Percentiles rank a stretch among this genome's conserved stretches.
Evolutionary conservation across 495 filamentous ascomycete species (phyloP).

Genomic region (Podospora didyma): DNA sequence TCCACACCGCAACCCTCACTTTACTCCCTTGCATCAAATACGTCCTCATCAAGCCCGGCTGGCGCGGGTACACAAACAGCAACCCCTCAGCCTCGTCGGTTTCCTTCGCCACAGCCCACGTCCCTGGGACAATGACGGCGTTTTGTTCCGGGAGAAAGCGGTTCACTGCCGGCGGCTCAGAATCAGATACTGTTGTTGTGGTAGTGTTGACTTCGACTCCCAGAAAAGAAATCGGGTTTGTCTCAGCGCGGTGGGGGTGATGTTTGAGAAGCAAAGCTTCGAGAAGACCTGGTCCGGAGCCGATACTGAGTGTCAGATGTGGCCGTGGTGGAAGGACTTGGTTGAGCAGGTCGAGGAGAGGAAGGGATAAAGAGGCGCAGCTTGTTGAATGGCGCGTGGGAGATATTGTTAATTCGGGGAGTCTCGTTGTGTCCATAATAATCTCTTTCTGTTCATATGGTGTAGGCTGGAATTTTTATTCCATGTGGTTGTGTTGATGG

Average conservation of each 20-base stretch:
- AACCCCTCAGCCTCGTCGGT: constrained; percentile 6
- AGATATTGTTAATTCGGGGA: constrained; percentile 8
- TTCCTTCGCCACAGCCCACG: constrained; percentile 16
- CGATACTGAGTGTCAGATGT: constrained; percentile 13
- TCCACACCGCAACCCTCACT: constrained; percentile 21
- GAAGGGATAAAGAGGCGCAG: constrained; percentile 21
- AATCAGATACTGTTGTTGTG: too few relatives aligned
- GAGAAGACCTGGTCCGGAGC: constrained; percentile 23
- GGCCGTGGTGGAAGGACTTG: constrained; percentile 16
- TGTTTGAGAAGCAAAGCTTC: constrained; percentile 19
- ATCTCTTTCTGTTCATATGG: background rate
- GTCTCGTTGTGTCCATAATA: background rate
- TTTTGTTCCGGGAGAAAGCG: constrained; percentile 17
- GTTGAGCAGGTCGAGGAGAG: constrained; percentile 19
- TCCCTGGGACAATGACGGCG: constrained; percentile 4
- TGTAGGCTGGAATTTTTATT: background rate
- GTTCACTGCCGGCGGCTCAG: constrained; percentile 8
- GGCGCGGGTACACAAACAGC: constrained; percentile 23
- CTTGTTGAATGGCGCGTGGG: constrained; percentile 15
- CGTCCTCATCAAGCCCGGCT: constrained; percentile 8
- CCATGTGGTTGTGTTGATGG: background rate
- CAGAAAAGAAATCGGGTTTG: constrained; percentile 5
- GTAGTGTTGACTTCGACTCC: constrained; percentile 17
- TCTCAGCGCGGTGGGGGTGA: constrained; percentile 2
- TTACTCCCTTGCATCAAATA: constrained; percentile 11